Conservation (phyloP, 116 monocot genomes). For the Thalassia testudinum region DNA sequence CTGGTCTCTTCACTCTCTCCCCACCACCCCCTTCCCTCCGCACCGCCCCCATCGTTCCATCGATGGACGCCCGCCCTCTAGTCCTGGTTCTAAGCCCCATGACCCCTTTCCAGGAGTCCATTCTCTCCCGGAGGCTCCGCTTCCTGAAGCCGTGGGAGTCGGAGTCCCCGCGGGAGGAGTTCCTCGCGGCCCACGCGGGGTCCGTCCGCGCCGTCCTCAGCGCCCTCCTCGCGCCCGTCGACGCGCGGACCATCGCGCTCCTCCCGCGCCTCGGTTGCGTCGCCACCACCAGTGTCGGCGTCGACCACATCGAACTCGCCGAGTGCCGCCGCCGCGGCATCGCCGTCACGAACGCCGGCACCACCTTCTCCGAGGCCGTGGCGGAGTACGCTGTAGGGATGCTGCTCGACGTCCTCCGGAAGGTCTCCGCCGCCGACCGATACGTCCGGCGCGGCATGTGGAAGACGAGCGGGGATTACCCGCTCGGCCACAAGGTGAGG, state of each 20-base stretch:
- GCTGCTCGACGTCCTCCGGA: conserved; percentile 19
- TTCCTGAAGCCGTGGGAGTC: conserved; percentile 17
- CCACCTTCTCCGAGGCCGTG: conserved; percentile 9
- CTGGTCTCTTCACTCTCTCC: no score
- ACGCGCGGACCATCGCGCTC: conserved; percentile 10
- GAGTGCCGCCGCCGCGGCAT: conserved; percentile 27
- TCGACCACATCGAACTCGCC: conserved; percentile 25
- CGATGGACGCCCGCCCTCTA: no score
- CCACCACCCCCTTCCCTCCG: no score
- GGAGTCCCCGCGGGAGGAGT: neutral
- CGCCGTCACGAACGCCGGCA: conserved; percentile 23
- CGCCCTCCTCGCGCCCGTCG: conserved; percentile 1
- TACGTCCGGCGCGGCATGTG: conserved; percentile 27
- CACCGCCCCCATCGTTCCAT: no score
- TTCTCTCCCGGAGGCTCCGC: conserved; percentile 12
- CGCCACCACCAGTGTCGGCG: conserved; percentile 16
- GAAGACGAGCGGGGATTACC: conserved; percentile 10
- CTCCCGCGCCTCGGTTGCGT: conserved; percentile 19
- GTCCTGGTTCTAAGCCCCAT: no score
- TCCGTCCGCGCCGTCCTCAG: conserved; percentile 12
- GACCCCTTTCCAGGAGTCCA: no score
- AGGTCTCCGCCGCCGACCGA: conserved; percentile 23
- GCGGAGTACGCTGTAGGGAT: conserved; percentile 38
- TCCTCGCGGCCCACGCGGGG: conserved; percentile 11
- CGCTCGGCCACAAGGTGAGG: conserved; percentile 22